Base-by-base conservation (phyloP, 805 yeast species). In the baker's yeast (Saccharomyces cerevisiae) region DNA sequence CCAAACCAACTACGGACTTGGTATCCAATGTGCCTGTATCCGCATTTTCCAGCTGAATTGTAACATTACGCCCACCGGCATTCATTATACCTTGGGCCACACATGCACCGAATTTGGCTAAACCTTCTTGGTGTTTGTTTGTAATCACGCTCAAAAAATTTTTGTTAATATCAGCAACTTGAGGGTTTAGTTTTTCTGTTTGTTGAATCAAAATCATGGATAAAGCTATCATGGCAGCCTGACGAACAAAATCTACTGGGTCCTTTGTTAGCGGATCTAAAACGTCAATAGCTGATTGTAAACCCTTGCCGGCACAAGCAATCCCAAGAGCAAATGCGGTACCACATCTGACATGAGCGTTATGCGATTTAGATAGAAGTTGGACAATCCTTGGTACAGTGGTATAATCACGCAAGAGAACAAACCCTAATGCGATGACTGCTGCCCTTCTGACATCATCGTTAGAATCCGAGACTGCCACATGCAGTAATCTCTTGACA, bases 31-130 rank as follows among this genome's bases (percentile, higher is more conserved):
- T 89, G 57, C 90, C 95, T 46, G 96, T 89, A 61, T 90, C 91
- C 26, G 83, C 65, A 69, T 91, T 89, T 71, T 94, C 97, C 51
- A 92, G 76, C 61, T 87, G 87, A 59, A 94, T 90, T 0, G 98
- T 90, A n/a, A 87, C 96, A 65, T 94, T 94, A 68, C 98, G 83
- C 11, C 99, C 99, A 72, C 99, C 97, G 10, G 98, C 99, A 74
- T 94, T 97, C 69, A 94, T 84, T 59, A 94, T 92, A 71, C 99
- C 99, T 75, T 92, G 97, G 13, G 96, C 92, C 50, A 94, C 75
- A 17, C 97, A 89, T 30, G 98, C 97, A 68, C 99, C 99, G 73
- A 92, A 94, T 74, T 90, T 91, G 43, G 98, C 97, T 71, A 94
- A 80, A 2, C 96, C 96, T 72, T 92, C 99, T 72, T 92, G 97